Conservation (phyloP, 2,329 filamentous ascomycete genomes). For the Aureobasidium sp. region DNA sequence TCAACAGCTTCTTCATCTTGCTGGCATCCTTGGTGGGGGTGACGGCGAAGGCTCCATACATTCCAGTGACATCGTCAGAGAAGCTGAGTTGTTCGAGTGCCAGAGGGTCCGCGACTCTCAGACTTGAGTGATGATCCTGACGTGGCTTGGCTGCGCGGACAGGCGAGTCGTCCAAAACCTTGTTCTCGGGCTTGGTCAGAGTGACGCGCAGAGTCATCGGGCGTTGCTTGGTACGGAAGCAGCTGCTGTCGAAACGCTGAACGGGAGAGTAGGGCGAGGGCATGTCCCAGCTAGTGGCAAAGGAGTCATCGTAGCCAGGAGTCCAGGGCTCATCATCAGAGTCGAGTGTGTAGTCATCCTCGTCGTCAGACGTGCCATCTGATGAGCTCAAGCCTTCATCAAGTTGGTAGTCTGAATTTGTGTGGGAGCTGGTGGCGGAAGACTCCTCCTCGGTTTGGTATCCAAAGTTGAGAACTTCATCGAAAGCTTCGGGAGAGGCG, state of each 20-base stretch:
- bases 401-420: not conserved
- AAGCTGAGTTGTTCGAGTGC: constrained; percentile 45
- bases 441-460: constrained; percentile 48
- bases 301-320: not conserved
- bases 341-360: constrained; percentile 1
- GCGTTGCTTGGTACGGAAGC: constrained; percentile 43
- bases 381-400: constrained; percentile 4
- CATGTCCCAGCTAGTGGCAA: not conserved
- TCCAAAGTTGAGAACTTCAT: constrained; percentile 89
- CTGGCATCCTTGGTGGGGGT: not conserved
- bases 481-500: constrained; percentile 86
- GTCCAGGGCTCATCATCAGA: not conserved
- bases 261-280: not conserved
- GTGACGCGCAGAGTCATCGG: constrained; percentile 98
- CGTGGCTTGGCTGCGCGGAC: not conserved
- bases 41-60: constrained; percentile 35
- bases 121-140: not conserved
- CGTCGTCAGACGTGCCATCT: constrained; percentile 9
- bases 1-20: constrained; percentile 10
- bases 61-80: constrained; percentile 26
- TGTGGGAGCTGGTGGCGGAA: not conserved
- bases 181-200: constrained; percentile 78
- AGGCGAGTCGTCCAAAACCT: constrained; percentile 54
- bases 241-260: constrained; percentile 7
- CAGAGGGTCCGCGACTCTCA: constrained; percentile 35